These are phyloP conservation scores for Calendula officinalis DNA, from an alignment of 129 eudicot species.

Conservation along the genomic window DNA sequence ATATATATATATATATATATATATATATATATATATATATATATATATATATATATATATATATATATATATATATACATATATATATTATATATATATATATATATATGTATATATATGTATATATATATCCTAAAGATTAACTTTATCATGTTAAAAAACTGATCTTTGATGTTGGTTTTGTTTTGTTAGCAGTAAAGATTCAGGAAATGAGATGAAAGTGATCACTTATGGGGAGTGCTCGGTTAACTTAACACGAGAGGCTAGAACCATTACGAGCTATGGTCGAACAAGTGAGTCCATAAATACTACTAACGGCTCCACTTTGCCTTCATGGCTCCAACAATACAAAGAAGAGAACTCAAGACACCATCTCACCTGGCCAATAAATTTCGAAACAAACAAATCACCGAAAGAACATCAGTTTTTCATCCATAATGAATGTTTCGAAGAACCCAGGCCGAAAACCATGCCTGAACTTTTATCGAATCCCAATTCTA, in stretches of 20 bases:
- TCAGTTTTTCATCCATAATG: slow-evolving; percentile 40
- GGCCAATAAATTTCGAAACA: slow-evolving; percentile 53
- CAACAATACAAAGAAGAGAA: slow-evolving; percentile 72
- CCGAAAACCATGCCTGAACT: slow-evolving; percentile 58
- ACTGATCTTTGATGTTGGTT: slow-evolving; percentile 22
- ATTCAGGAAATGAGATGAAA: slow-evolving; percentile 47
- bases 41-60: too few species aligned
- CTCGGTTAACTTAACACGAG: slow-evolving; percentile 32
- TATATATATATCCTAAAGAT: slow-evolving; percentile 5
- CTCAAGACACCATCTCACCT: slow-evolving; percentile 34
- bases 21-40: too few species aligned
- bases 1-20: too few species aligned
- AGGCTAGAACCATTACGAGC: slow-evolving; percentile 40
- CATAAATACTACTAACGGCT: slow-evolving; percentile 31
- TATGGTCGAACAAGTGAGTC: slow-evolving; percentile 28
- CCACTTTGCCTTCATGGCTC: slow-evolving; percentile 87
- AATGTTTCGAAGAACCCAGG: slow-evolving; percentile 32
- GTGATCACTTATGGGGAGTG: slow-evolving; percentile 23
- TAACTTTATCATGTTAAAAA: not conserved
- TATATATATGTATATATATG: too few species aligned
- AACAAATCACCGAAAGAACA: slow-evolving; percentile 45
- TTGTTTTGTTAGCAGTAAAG: slow-evolving; percentile 28
- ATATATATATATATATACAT: too few species aligned
- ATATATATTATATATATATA: too few species aligned
- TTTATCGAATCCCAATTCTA: slow-evolving; percentile 80